These are phyloP conservation scores for Ogataea chonburiensis DNA, from an alignment of 805 yeast species.

Conservation along the genomic window DNA sequence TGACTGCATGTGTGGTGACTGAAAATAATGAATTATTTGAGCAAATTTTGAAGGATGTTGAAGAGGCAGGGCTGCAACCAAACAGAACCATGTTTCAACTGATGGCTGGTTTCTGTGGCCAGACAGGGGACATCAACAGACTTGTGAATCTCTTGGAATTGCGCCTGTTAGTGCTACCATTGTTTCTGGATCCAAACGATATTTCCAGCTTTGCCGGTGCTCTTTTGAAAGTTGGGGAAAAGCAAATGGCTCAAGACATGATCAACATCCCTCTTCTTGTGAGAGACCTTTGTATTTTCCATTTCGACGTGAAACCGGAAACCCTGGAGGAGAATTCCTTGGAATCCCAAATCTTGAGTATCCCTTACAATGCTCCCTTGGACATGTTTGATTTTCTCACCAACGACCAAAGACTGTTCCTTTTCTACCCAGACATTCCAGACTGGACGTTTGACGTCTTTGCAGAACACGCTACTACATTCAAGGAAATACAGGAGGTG, in stretches of 20 bases:
- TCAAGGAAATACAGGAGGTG: slow-evolving; percentile 5
- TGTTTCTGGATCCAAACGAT: slow-evolving; percentile 17
- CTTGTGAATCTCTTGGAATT: slow-evolving; percentile 25
- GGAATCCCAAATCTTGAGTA: slow-evolving; percentile 4
- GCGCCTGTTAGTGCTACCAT: slow-evolving; percentile 16
- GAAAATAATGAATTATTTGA: slow-evolving; percentile 19
- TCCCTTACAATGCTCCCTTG: slow-evolving; percentile 24
- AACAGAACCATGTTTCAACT: slow-evolving; percentile 21
- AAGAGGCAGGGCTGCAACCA: slow-evolving; percentile 16
- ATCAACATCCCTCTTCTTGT: slow-evolving; percentile 20
- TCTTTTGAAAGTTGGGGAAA: slow-evolving; percentile 16
- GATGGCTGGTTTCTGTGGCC: slow-evolving; percentile 17
- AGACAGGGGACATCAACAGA: slow-evolving; percentile 13
- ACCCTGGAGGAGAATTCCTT: slow-evolving; percentile 10
- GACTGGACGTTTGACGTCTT: slow-evolving; percentile 6
- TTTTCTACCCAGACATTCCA: slow-evolving; percentile 23
- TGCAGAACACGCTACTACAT: slow-evolving; percentile 2
- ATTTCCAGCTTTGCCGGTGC: slow-evolving; percentile 15
- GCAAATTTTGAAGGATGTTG: slow-evolving; percentile 17
- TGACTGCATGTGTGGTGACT: slow-evolving; percentile 19
- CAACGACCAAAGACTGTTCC: slow-evolving; percentile 19
- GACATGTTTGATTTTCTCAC: slow-evolving; percentile 26
- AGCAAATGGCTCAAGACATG: slow-evolving; percentile 22
- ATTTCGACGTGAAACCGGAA: slow-evolving; percentile 11
- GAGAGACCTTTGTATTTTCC: slow-evolving; percentile 17